phyloP scores from a whole-genome alignment of 1,284 basidiomycete genomes.

The Rhodotorula sp. region DNA sequence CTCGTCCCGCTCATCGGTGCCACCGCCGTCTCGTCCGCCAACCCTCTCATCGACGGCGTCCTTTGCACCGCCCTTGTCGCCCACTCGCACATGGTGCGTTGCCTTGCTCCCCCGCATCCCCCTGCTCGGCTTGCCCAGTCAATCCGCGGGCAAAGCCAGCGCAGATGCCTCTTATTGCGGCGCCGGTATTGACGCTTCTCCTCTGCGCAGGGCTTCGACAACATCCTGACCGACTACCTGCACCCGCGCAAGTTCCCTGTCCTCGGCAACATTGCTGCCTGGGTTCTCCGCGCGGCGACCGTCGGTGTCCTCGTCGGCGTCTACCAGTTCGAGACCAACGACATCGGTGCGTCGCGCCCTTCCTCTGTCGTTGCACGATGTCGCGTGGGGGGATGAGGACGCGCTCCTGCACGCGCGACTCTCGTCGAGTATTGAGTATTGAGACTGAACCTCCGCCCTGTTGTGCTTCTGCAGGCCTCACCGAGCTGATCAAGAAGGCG shows the following conservation, averaged over 20 bases:
- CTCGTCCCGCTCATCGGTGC: conserved; percentile 71
- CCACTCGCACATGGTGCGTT: conserved; percentile 83
- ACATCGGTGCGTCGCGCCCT: conserved; percentile 71
- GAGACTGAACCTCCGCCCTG: not conserved
- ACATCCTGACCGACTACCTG: conserved; percentile 70
- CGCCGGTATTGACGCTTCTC: not conserved
- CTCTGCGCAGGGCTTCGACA: conserved; percentile 49
- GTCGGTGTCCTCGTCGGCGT: conserved; percentile 84
- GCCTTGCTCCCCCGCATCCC: not conserved
- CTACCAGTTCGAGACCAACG: conserved; percentile 97
- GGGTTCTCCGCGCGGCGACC: conserved; percentile 76
- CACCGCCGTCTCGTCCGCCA: conserved; percentile 57
- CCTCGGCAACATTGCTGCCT: conserved; percentile 67
- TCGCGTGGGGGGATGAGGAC: not conserved
- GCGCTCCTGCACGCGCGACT: not conserved
- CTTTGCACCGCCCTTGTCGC: conserved; percentile 83
- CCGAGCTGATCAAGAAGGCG: conserved; percentile 66
- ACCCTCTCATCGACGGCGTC: conserved; percentile 82
- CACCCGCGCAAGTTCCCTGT: conserved; percentile 90
- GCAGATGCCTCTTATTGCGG: not conserved
- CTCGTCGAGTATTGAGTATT: not conserved
- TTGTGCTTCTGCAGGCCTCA: conserved; percentile 61
- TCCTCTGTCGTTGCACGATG: not conserved
- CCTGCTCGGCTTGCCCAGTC: not conserved
- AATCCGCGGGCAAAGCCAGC: not conserved